Evolutionary conservation across 2,329 filamentous ascomycete species (phyloP).

Genomic region (Exophiala alcalophila): DNA sequence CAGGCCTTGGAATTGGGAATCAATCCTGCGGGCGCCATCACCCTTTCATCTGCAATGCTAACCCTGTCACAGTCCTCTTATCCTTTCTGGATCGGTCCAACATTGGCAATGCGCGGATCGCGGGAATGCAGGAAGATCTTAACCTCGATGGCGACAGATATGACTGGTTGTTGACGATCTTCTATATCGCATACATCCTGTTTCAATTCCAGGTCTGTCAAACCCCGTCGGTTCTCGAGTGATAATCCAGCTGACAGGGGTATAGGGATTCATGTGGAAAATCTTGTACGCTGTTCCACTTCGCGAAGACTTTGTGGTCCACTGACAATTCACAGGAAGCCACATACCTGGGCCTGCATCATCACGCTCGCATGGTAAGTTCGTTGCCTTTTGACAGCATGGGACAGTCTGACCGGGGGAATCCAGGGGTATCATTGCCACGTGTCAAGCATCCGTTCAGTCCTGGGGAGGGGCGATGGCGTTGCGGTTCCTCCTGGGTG

Average conservation of each 20-base stretch:
- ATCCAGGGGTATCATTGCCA: slow-evolving; percentile 3
- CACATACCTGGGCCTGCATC: slow-evolving; percentile 16
- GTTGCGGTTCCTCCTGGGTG: slow-evolving; percentile 38
- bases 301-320: slow-evolving; percentile 42
- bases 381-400: too few relatives aligned
- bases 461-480: slow-evolving; percentile 9
- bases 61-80: slow-evolving; percentile 28
- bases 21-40: slow-evolving; percentile 39
- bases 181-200: slow-evolving; percentile 6
- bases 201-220: slow-evolving; percentile 46
- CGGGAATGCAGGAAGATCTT: slow-evolving; percentile 6
- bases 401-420: too few relatives aligned
- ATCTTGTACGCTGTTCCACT: slow-evolving; percentile 33
- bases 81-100: slow-evolving; percentile 52
- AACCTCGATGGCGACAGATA: slow-evolving; percentile 1
- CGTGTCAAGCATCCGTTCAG: background rate
- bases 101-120: slow-evolving; percentile 34
- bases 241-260: slow-evolving; percentile 31
- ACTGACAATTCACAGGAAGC: slow-evolving; percentile 36
- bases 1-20: slow-evolving; percentile 51
- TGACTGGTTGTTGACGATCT: slow-evolving; percentile 6
- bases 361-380: slow-evolving; percentile 22
- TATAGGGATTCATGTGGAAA: slow-evolving; percentile 47
- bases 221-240: background rate
- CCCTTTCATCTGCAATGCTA: background rate